phyloP scores from a whole-genome alignment of 2,329 filamentous ascomycete genomes.

The Chaetomium olivaceum region DNA sequence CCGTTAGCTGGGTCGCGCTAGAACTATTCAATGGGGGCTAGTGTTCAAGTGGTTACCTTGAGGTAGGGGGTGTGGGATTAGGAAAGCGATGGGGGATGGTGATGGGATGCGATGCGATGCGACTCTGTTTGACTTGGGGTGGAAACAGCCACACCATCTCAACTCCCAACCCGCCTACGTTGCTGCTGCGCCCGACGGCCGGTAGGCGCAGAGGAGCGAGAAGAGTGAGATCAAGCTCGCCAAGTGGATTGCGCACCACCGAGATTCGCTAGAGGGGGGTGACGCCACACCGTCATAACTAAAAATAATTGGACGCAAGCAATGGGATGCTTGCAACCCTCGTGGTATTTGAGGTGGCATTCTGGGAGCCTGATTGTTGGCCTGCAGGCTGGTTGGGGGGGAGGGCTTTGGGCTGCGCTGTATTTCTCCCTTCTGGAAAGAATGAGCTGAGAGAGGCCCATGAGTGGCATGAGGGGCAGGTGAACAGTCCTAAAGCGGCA shows the following conservation, averaged over 20 bases:
- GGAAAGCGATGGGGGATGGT: not conserved
- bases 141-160: not conserved
- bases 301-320: conserved; percentile 17
- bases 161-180: not conserved
- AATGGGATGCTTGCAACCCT: not conserved
- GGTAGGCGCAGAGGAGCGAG: not conserved
- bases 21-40: not conserved
- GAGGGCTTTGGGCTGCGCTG: conserved; percentile 12
- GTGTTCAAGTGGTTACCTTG: not conserved
- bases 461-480: not conserved
- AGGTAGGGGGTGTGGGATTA: conserved; percentile 1
- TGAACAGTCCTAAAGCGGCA: conserved; percentile 1
- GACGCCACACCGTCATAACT: conserved; percentile 21
- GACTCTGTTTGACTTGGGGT: not conserved
- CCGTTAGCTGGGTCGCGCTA: not conserved
- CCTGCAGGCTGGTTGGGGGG: no score
- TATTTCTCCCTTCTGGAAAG: conserved; percentile 1
- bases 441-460: not conserved
- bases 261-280: not conserved
- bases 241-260: no score
- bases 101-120: not conserved
- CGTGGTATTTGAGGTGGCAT: not conserved
- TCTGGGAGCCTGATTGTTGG: conserved; percentile 12
- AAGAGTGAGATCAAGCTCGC: no score
- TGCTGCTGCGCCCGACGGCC: conserved; percentile 6